A percentile compares a stretch with the other conserved stretches of the same genome.
phyloP scores from a whole-genome alignment of 352 stramenopile genomes.

The Aphanomyces invadans region DNA sequence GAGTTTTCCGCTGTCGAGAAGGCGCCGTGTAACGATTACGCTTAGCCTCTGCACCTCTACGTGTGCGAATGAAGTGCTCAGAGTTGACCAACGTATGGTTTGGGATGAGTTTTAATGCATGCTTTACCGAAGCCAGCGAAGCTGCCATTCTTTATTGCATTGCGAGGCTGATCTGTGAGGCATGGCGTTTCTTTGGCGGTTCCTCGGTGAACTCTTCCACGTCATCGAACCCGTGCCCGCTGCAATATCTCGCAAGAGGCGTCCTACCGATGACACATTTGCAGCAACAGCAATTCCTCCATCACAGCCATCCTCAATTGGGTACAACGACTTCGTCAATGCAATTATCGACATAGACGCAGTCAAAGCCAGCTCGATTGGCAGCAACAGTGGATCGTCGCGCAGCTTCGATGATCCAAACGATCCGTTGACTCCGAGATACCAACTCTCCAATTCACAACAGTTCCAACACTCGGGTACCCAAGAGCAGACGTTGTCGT shows the following conservation, averaged over 20 bases:
- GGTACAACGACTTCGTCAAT: constrained; percentile 3
- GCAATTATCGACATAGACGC: constrained; percentile 13
- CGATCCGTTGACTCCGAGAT: background rate
- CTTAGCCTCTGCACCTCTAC: too few relatives aligned
- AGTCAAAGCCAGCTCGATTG: background rate
- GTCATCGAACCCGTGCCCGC: background rate
- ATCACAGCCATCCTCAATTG: background rate
- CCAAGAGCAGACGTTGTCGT: too few relatives aligned
- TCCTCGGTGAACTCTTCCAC: constrained; percentile 11
- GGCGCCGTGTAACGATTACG: too few relatives aligned
- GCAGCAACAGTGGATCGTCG: background rate
- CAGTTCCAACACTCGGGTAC: background rate
- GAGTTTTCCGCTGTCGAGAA: too few relatives aligned
- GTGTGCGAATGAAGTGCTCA: too few relatives aligned
- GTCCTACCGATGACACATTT: background rate
- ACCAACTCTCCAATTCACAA: background rate
- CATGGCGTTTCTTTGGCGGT: constrained; percentile 11
- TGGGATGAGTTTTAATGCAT: background rate
- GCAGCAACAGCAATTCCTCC: background rate
- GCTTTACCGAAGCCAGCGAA: background rate
- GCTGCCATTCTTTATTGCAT: constrained; percentile 2
- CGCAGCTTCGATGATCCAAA: background rate
- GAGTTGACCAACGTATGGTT: too few relatives aligned
- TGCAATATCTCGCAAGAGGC: background rate
- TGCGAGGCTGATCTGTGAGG: background rate